Percentiles rank a stretch among this genome's conserved stretches.
Conservation (phyloP, 2,329 filamentous ascomycete species). For the Lasiodiplodia sp. region DNA sequence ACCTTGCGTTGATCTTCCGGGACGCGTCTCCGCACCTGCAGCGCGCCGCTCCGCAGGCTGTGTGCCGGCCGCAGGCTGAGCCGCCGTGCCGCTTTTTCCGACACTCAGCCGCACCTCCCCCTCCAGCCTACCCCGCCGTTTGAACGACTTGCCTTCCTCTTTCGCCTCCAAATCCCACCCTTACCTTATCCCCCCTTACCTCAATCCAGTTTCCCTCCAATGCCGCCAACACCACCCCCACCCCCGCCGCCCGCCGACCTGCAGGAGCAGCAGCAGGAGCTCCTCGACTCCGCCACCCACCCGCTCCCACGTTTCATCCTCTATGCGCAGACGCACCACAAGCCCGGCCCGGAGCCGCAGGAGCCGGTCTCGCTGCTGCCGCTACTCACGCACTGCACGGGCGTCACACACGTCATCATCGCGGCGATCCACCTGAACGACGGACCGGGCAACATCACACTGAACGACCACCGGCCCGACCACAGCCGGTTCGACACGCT, state of each 20-base stretch:
- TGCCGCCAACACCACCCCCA: slow-evolving; percentile 36
- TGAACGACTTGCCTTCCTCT: background rate
- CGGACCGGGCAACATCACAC: slow-evolving; percentile 69
- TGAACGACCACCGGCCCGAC: slow-evolving; percentile 81
- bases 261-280: background rate
- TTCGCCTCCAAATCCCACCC: background rate
- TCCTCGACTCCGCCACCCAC: slow-evolving; percentile 30
- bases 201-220: slow-evolving; percentile 27
- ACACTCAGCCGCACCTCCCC: background rate
- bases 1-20: background rate
- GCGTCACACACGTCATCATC: slow-evolving; percentile 82
- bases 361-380: slow-evolving; percentile 68
- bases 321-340: slow-evolving; percentile 72
- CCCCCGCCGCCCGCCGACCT: slow-evolving; percentile 19
- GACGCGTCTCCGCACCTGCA: background rate
- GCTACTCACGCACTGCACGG: slow-evolving; percentile 64
- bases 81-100: background rate
- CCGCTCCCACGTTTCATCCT: slow-evolving; percentile 54
- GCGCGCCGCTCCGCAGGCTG: background rate
- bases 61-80: background rate
- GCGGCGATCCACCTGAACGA: slow-evolving; percentile 85
- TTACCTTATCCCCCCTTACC: background rate
- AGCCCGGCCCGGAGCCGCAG: slow-evolving; percentile 49
- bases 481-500: slow-evolving; percentile 72
- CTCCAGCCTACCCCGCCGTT: background rate